Evolutionary conservation across 176 grass and related monocot genomes (phyloP), one percentile per base, ranked within the genome.

Genomic region (Dendrocalamus sinicus): DNA sequence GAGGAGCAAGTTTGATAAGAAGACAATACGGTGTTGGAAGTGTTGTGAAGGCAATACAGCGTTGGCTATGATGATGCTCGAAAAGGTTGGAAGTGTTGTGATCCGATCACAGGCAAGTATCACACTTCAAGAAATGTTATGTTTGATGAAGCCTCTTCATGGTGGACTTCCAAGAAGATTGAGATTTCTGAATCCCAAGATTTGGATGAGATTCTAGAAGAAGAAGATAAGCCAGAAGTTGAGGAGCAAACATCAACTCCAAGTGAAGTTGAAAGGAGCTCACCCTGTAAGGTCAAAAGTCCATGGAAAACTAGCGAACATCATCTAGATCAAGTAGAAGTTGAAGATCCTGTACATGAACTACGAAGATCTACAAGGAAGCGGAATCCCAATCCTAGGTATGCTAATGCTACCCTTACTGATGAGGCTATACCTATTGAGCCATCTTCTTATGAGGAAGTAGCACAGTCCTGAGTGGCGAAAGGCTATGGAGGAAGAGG

Each of bases 41-140:
- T 75, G 46, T 46, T 89, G 54, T 41, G 67, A 89, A n/a, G n/a
- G n/a, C n/a, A n/a, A n/a, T n/a, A n/a, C n/a, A n/a, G n/a, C 28
- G 11, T 90, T 3, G 82, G 59, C 13, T 86, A 90, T 54, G 77
- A 86, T 52, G 59, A 82, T 61, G 37, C 20, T 26, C 46, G 66
- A 75, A 80, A 89, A 58, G 43, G 62, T 20, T 75, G 47, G 46
- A 75, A 24, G 26, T 75, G 46, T 46, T 89, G 54, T 41, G 67
- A 89, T 84, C 65, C 66, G 35, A 72, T 66, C 63, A 84, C 2
- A 32, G 47, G 47, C 3, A 28, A 74, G n/a, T 74, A 13, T 22
- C 24, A 52, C 12, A 19, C 72, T 6, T 74, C 32, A 35, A 35
- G 32, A 35, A 35, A 35, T 35, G 32, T 35, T 35, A 2, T 35